Base-by-base conservation (phyloP, 1,284 basidiomycete species). In the Ganoderma meredithae region DNA sequence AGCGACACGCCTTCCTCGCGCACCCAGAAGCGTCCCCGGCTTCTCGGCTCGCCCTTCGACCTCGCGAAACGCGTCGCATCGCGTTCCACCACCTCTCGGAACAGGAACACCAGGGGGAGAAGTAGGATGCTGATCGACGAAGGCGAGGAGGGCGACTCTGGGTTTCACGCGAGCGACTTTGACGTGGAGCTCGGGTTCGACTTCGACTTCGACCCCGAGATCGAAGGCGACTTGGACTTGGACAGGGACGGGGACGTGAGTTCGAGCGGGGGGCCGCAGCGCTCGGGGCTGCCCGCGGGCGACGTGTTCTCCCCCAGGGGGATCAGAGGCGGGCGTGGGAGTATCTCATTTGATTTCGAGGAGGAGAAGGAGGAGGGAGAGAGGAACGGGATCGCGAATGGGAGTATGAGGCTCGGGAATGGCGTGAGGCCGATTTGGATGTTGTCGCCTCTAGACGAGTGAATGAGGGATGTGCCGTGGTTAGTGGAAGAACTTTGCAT, bases 21-120 rank as follows among this genome's bases (percentile, higher is more conserved):
- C 60, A 74, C 76, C 43, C 69, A 72, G 10, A 79, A 79, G 67
- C 77, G 78, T 15, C 77, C 77, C 8, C 76, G 77, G 1, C 72
- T 79, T 7, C 74, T 75, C 47, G 71, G 71, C 19, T 74, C 74
- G 2, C 75, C 74, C 13, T 75, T 75, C 64, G 73, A 75, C 55
- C 72, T 70, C 43, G 49, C 63, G 6, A 74, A 71, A 63, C 69
- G 66, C 19, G 69, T 72, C 59, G 66, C 68, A 41, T 62, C 67
- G 22, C 71, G 69, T 36, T 3, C 52, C 52, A 12, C 52, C 15
- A 1, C 15, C 27, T 55, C 4, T 8, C 47, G 27, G 56, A 15
- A 2, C 52, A 4, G 25, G 56, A 17, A 9, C 31, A 62, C 53
- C 58, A 22, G n/a, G 58, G 33, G 31, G 25, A 59, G 59, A 55